Evolutionary conservation across 1,139 yeast species (phyloP).

Genomic region (Scheffersomyces insectosa): DNA sequence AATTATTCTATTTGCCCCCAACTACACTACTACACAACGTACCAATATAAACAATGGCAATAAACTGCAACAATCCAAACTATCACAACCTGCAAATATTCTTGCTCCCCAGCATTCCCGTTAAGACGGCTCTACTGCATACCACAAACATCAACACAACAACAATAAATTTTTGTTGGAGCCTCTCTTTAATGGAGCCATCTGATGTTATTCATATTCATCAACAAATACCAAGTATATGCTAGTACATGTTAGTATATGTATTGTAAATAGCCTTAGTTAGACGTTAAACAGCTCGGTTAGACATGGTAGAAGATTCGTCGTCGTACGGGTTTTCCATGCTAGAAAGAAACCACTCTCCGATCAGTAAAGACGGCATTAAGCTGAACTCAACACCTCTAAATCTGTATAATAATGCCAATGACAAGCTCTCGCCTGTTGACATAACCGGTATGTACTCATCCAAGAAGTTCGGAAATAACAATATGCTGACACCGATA

Average conservation of each 20-base stretch:
- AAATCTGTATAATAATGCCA: slow-evolving; percentile 1
- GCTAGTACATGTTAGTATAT: no score
- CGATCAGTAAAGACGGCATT: slow-evolving; percentile 13
- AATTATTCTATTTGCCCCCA: no score
- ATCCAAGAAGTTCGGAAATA: not conserved
- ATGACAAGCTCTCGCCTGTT: slow-evolving; percentile 2
- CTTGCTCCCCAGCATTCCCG: no score
- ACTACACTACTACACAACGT: no score
- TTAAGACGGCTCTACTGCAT: no score
- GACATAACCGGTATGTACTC: not conserved
- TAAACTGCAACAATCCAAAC: no score
- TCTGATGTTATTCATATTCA: not conserved
- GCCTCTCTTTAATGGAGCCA: slow-evolving; percentile 1
- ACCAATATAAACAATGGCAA: no score
- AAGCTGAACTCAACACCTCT: slow-evolving; percentile 16
- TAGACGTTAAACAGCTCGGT: not conserved
- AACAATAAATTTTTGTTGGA: slow-evolving; percentile 1
- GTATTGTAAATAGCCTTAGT: not conserved
- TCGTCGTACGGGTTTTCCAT: slow-evolving; percentile 1
- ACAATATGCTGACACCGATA: not conserved
- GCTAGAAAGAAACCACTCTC: slow-evolving; percentile 8
- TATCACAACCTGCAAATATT: no score
- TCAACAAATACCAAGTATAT: no score
- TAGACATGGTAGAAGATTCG: not conserved
- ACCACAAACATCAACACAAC: slow-evolving; percentile 1